Conservation (phyloP, 2,329 filamentous ascomycete species). For the Pyrenophora teres region DNA sequence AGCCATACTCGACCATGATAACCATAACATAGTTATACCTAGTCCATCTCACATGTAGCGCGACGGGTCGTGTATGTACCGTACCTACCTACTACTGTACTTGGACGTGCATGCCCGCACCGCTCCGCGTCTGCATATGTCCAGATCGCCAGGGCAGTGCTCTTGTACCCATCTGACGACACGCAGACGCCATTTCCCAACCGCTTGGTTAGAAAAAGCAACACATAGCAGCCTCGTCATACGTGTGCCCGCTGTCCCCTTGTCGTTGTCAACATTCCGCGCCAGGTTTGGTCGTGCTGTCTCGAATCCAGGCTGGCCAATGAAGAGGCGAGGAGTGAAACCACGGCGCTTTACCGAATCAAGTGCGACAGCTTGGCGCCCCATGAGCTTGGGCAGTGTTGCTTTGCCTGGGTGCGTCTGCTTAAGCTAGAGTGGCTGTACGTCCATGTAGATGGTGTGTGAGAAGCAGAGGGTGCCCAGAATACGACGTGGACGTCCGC, state of each 20-base stretch:
- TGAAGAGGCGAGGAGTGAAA: conserved; percentile 5
- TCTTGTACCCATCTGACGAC: not conserved
- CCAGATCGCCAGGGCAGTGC: not conserved
- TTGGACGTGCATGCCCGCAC: too few relatives aligned
- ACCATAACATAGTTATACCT: too few relatives aligned
- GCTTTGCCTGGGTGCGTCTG: not conserved
- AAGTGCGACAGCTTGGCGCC: conserved; percentile 7
- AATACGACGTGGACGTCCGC: not conserved
- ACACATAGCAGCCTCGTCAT: too few relatives aligned
- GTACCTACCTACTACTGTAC: too few relatives aligned
- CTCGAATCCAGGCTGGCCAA: conserved; percentile 10
- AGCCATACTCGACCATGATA: too few relatives aligned
- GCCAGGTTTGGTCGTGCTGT: not conserved
- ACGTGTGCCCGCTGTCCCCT: too few relatives aligned
- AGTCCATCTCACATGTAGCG: too few relatives aligned
- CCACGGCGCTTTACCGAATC: conserved; percentile 5
- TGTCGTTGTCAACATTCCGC: too few relatives aligned
- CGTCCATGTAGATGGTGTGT: too few relatives aligned
- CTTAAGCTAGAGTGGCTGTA: not conserved
- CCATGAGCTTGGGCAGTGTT: not conserved
- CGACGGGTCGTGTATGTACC: too few relatives aligned
- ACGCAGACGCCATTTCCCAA: too few relatives aligned
- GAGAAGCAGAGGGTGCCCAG: not conserved
- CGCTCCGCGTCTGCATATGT: not conserved
- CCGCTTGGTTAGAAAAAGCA: too few relatives aligned